Evolutionary conservation across 1,139 yeast species (phyloP).

Genomic region (Scheffersomyces illinoinensis): DNA sequence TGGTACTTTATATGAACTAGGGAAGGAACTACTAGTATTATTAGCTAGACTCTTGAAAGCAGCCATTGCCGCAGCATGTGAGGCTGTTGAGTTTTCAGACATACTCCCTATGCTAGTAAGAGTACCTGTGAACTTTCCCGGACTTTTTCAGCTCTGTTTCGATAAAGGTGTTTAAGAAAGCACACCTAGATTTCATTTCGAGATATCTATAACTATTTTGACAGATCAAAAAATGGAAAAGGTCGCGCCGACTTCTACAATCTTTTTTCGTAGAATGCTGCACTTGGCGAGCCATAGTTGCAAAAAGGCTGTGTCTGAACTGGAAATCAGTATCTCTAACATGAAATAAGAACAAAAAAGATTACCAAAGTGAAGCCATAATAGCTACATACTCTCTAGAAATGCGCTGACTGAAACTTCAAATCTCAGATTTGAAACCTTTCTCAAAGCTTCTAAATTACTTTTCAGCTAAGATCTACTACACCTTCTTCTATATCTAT

Average conservation of each 20-base stretch:
- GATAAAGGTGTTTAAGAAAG: neutral
- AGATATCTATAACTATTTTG: neutral
- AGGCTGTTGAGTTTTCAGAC: slow-evolving; percentile 8
- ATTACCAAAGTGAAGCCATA: too few relatives aligned
- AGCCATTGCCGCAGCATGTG: slow-evolving; percentile 23
- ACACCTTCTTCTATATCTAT: neutral
- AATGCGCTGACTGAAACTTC: too few relatives aligned
- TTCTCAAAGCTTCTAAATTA: too few relatives aligned
- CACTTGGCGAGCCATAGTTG: neutral
- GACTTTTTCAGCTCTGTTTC: neutral
- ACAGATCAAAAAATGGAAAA: neutral
- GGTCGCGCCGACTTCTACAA: neutral
- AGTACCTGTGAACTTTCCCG: neutral
- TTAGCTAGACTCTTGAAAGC: slow-evolving; percentile 16
- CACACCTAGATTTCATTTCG: neutral
- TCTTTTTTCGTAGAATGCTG: neutral
- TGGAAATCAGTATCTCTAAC: too few relatives aligned
- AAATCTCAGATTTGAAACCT: neutral
- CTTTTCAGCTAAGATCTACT: neutral
- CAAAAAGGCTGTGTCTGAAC: neutral
- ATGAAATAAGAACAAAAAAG: too few relatives aligned
- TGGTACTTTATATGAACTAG: neutral
- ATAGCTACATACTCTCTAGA: too few relatives aligned
- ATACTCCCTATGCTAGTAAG: neutral
- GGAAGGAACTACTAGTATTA: neutral